A percentile compares a stretch with the other conserved stretches of the same genome.
phyloP scores from a whole-genome alignment of 148 eudicot species.

The Hydrangea macrophylla region DNA sequence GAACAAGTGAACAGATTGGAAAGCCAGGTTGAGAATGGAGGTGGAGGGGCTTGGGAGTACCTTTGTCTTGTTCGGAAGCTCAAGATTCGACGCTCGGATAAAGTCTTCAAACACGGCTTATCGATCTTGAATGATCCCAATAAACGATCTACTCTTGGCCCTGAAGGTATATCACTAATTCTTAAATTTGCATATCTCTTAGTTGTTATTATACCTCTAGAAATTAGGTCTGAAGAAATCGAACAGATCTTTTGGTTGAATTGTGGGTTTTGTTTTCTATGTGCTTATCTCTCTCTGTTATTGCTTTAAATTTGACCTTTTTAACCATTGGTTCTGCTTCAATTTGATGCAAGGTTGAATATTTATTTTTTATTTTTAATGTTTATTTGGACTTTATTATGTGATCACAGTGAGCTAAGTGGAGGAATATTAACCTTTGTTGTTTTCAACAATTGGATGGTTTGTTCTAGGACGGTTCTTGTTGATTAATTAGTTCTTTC shows the following conservation, averaged over 20 bases:
- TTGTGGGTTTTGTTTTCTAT: neutral
- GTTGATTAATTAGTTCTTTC: neutral
- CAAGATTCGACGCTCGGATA: constrained; percentile 77
- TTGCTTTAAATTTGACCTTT: neutral
- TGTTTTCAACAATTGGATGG: no score
- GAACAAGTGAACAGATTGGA: constrained; percentile 60
- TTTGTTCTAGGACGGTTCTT: neutral
- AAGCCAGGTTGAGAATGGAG: constrained; percentile 82
- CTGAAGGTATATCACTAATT: constrained; percentile 47
- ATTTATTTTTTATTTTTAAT: neutral
- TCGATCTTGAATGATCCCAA: constrained; percentile 63
- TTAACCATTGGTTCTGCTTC: neutral
- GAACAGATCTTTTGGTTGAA: neutral
- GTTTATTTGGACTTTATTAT: no score
- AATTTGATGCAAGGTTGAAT: neutral
- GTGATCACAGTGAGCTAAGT: neutral
- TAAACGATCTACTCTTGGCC: constrained; percentile 72
- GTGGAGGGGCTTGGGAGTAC: constrained; percentile 91
- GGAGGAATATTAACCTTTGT: neutral
- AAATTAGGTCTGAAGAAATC: neutral
- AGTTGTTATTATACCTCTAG: neutral
- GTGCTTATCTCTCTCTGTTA: neutral
- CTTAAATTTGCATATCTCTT: neutral
- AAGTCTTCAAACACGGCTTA: constrained; percentile 72
- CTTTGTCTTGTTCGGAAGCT: constrained; percentile 73